Percentiles rank a stretch among this genome's conserved stretches.
phyloP scores from a whole-genome alignment of 176 grass and related monocot species.

The Triticum dicoccoides region DNA sequence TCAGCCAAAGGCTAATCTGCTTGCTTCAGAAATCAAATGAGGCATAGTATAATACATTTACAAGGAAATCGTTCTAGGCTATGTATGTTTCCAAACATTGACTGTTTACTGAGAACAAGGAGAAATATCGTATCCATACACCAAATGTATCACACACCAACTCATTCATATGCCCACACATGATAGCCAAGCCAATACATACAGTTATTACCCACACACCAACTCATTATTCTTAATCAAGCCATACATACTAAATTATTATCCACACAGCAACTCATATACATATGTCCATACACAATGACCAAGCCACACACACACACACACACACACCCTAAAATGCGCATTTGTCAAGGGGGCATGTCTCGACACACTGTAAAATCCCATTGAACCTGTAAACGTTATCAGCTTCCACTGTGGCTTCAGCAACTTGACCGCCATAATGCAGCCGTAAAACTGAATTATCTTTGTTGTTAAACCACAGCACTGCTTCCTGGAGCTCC shows the following conservation, averaged over 20 bases:
- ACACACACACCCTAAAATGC: not conserved
- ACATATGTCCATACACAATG: not conserved
- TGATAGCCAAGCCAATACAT: not conserved
- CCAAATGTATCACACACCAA: not conserved
- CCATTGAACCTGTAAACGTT: constrained; percentile 60
- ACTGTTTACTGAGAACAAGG: not conserved
- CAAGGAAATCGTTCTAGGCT: not conserved
- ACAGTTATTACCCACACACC: not conserved
- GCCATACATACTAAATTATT: not conserved
- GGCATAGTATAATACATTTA: not conserved
- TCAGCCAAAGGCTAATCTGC: no score
- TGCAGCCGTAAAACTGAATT: constrained; percentile 35
- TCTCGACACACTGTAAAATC: constrained; percentile 50
- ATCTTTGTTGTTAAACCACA: constrained; percentile 41
- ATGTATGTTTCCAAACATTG: not conserved
- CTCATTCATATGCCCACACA: not conserved
- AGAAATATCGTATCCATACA: not conserved
- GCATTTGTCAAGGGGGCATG: constrained; percentile 21
- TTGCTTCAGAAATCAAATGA: no score
- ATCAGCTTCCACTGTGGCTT: constrained; percentile 27
- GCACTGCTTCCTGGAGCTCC: constrained; percentile 51
- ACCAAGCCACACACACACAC: not conserved
- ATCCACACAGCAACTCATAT: not conserved
- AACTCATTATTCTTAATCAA: not conserved
- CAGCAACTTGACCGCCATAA: constrained; percentile 24